Evolutionary conservation across 768 basidiomycete genomes (phyloP).

Genomic region (Collybiopsis confluens): DNA sequence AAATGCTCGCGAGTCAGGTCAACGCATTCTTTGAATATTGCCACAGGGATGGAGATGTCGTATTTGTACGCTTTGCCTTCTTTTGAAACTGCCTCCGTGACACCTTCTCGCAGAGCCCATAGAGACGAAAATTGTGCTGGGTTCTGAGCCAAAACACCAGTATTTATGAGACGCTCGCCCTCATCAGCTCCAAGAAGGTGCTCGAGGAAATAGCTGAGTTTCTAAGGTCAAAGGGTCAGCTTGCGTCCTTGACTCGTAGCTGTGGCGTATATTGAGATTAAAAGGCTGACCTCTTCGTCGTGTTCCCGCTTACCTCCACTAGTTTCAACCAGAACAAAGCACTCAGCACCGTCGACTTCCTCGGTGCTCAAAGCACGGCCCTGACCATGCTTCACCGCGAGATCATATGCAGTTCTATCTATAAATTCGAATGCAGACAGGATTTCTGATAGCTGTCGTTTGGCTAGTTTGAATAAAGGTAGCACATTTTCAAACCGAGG

Average conservation of each 20-base stretch:
- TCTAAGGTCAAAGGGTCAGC: conserved; percentile 44
- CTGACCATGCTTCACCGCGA: conserved; percentile 81
- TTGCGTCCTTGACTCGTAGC: background rate
- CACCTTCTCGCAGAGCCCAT: conserved; percentile 89
- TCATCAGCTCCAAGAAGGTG: conserved; percentile 63
- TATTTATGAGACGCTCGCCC: conserved; percentile 65
- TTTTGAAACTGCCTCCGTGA: conserved; percentile 90
- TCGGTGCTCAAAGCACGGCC: conserved; percentile 71
- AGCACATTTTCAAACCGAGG: conserved; percentile 85
- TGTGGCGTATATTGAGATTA: background rate
- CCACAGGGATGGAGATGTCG: conserved; percentile 85
- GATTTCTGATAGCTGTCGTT: conserved; percentile 85
- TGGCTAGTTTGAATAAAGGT: conserved; percentile 78
- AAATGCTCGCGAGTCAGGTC: conserved; percentile 75
- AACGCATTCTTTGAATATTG: conserved; percentile 83
- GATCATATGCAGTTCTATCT: conserved; percentile 79
- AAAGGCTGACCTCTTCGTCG: conserved; percentile 75
- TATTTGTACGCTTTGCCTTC: conserved; percentile 97
- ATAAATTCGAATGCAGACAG: conserved; percentile 97
- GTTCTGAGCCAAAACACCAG: conserved; percentile 89
- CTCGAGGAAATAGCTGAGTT: conserved; percentile 78
- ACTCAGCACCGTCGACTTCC: conserved; percentile 73
- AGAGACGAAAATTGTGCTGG: conserved; percentile 84
- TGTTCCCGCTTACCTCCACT: conserved; percentile 91
- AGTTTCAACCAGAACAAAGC: conserved; percentile 92